Percentiles rank a stretch among this genome's conserved stretches.
phyloP scores from a whole-genome alignment of 2,329 filamentous ascomycete genomes.

The Ilyonectria sp. region DNA sequence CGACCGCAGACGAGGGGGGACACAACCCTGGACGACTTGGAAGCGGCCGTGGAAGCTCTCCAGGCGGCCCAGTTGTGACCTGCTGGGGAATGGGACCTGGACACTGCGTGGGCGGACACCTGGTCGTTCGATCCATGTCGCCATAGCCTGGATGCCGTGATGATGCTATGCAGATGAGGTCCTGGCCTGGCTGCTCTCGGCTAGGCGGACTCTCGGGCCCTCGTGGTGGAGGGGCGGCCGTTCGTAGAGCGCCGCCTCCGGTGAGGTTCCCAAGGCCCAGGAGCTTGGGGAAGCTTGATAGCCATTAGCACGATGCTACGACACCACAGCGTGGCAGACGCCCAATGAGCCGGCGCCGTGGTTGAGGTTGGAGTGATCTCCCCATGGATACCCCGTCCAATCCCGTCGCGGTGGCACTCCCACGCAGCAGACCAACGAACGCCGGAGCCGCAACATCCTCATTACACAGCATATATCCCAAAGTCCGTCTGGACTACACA shows the following conservation, averaged over 20 bases:
- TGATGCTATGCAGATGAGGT: slow-evolving; percentile 13
- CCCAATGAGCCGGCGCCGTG: background rate
- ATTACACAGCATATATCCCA: background rate
- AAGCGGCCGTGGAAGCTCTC: slow-evolving; percentile 13
- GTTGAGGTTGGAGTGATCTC: slow-evolving; percentile 8
- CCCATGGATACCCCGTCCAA: slow-evolving; percentile 2
- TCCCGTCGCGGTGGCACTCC: slow-evolving; percentile 1
- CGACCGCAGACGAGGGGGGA: background rate
- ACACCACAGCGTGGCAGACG: background rate
- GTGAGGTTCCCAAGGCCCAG: background rate
- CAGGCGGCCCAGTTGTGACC: background rate
- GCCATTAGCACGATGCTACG: background rate
- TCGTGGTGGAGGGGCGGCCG: background rate
- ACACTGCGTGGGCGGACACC: background rate
- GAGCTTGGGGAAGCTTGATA: slow-evolving; percentile 2
- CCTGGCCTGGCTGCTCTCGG: background rate
- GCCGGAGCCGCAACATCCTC: slow-evolving; percentile 1
- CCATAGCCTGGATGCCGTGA: slow-evolving; percentile 23
- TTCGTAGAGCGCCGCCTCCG: slow-evolving; percentile 4
- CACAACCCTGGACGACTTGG: background rate
- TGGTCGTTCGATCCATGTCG: slow-evolving; percentile 8
- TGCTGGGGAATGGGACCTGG: background rate
- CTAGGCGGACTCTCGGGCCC: slow-evolving; percentile 2
- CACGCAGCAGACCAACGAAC: background rate
- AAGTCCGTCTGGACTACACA: background rate